Evolutionary conservation across 2,329 filamentous ascomycete species (phyloP), one percentile per base, ranked within the genome.

Genomic region (Pezicula rhizophila): DNA sequence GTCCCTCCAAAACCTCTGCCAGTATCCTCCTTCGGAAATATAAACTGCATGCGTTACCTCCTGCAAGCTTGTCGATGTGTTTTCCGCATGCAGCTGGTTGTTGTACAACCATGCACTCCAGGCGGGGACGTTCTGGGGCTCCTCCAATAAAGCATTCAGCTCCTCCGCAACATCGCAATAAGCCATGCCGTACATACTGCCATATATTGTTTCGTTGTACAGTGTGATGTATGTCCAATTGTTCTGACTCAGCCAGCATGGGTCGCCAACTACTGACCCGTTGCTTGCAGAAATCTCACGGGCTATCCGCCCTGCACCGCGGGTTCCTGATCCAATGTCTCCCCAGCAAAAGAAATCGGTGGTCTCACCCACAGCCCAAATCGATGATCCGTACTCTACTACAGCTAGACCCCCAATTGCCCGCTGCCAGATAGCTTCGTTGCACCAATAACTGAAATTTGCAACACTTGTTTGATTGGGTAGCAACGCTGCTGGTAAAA

Each of bases 1-100:
- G 37, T 61, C 59, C 4, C 59, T 57, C 59, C 59, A 61, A 41
- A 57, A 57, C 4, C 58, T 51, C 48, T 61, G 57, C 59, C 59
- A 61, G 37, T 58, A 56, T 1, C 58, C 58, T 1, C 55, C 52
- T 46, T 57, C 58, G 12, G 54, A 40, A 47, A 54, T 47, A 57
- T 58, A 61, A 6, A 61, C 52, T 0, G 58, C 51, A n/a, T 51
- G 47, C 1, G 58, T 61, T 35, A 57, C 49, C 39, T 61, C 57
- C 41, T 61, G 53, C 54, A 61, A 58, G 47, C 52, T 52, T 42
- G 28, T 51, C 44, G 40, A 55, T 52, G 54, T 59, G 58, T 12
- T 59, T 43, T 55, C 58, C 58, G 4, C 53, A 17, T 57, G 34
- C 51, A 52, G 46, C 11, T 17, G 3, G 23, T 40, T 40, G 15